These are phyloP conservation scores for Centaurea solstitialis DNA, from an alignment of 129 eudicot genomes.

Conservation along the genomic window DNA sequence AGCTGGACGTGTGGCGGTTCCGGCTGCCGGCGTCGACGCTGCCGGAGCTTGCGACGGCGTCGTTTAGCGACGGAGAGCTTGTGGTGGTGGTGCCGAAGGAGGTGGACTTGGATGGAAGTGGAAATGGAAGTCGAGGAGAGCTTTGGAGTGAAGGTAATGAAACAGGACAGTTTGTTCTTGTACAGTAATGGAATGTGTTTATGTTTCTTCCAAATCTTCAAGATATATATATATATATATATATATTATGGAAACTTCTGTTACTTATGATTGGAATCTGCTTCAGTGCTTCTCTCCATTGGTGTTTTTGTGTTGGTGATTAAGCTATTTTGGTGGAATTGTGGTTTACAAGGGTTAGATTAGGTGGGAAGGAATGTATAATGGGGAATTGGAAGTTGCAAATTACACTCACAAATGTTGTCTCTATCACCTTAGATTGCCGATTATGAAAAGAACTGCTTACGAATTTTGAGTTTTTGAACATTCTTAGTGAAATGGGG, in stretches of 20 bases:
- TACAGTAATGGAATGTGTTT: constrained; percentile 45
- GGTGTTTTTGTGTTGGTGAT: no score
- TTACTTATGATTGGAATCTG: constrained; percentile 12
- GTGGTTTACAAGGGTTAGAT: no score
- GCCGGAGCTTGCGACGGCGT: constrained; percentile 87
- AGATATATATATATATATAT: constrained; percentile 1
- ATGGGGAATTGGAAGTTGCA: no score
- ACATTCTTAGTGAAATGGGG: no score
- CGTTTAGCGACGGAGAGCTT: constrained; percentile 73
- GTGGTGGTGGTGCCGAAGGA: constrained; percentile 89
- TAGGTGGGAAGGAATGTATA: no score
- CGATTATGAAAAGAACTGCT: no score
- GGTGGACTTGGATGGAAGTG: constrained; percentile 27
- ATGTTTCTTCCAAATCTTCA: constrained; percentile 13
- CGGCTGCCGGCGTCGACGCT: constrained; percentile 66
- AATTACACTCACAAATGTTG: no score
- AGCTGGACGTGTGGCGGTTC: constrained; percentile 84
- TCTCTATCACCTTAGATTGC: no score
- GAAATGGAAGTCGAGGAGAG: constrained; percentile 19
- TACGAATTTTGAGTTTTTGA: no score
- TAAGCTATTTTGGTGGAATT: no score
- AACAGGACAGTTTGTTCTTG: constrained; percentile 63
- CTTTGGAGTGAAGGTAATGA: constrained; percentile 45
- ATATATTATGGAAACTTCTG: constrained; percentile 1
- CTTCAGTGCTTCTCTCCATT: neutral